phyloP scores from a whole-genome alignment of 2,329 filamentous ascomycete species.

The Onygenales sp. region DNA sequence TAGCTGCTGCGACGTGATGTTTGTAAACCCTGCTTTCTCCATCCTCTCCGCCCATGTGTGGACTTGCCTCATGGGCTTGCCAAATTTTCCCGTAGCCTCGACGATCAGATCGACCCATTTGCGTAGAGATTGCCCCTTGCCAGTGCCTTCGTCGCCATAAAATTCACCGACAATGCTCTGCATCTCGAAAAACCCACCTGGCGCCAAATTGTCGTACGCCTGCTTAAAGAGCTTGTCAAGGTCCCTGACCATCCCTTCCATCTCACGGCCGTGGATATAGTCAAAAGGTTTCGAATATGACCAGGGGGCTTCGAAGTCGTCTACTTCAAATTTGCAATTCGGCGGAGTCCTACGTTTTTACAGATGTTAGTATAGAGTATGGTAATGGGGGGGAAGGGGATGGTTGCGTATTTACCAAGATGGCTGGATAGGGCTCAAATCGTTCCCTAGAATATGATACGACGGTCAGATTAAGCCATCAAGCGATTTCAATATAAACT shows the following conservation, averaged over 20 bases:
- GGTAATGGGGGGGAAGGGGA: neutral
- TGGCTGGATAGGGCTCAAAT: constrained; percentile 13
- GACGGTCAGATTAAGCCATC: neutral
- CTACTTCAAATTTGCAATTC: constrained; percentile 20
- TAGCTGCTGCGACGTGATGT: constrained; percentile 40
- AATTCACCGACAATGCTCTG: constrained; percentile 25
- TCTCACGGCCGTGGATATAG: constrained; percentile 19
- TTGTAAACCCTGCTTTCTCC: constrained; percentile 44
- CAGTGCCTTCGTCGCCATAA: constrained; percentile 20
- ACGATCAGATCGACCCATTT: neutral
- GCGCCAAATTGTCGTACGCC: constrained; percentile 34
- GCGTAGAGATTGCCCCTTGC: neutral
- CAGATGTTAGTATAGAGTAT: neutral
- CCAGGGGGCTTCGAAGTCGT: constrained; percentile 21
- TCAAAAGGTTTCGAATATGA: constrained; percentile 17
- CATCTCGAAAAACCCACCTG: constrained; percentile 44
- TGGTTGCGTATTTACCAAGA: constrained; percentile 7
- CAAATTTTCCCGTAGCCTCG: constrained; percentile 15
- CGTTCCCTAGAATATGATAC: constrained; percentile 6
- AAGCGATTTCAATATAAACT: neutral
- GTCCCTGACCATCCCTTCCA: constrained; percentile 18
- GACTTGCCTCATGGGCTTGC: constrained; percentile 25
- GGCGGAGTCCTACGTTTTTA: constrained; percentile 17
- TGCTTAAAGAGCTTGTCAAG: constrained; percentile 20
- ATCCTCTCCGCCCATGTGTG: constrained; percentile 34